A percentile compares a stretch with the other conserved stretches of the same genome.
phyloP scores from a whole-genome alignment of 768 basidiomycete species.

The Crepidotus variabilis region DNA sequence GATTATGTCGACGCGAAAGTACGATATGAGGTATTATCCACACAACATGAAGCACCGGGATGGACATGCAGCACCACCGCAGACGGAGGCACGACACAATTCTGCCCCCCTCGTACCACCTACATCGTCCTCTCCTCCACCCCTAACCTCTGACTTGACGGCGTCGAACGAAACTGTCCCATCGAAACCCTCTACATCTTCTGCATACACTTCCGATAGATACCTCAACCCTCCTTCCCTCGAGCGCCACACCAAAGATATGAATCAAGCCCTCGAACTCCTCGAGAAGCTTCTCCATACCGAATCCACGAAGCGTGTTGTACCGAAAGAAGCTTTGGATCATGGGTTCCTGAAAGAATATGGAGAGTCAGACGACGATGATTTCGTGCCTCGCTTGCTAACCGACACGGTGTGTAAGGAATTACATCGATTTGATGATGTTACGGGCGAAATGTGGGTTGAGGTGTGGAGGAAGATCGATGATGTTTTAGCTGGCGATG shows the following conservation, averaged over 20 bases:
- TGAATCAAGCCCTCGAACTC: constrained; percentile 72
- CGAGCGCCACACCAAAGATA: constrained; percentile 45
- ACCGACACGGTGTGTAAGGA: constrained; percentile 65
- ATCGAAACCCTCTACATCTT: neutral
- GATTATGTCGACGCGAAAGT: constrained; percentile 46
- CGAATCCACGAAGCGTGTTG: constrained; percentile 73
- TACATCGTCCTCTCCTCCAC: constrained; percentile 14
- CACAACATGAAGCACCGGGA: constrained; percentile 33
- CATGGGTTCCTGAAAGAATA: constrained; percentile 70
- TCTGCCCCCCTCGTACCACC: constrained; percentile 28
- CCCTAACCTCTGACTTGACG: constrained; percentile 11
- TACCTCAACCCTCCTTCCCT: constrained; percentile 15
- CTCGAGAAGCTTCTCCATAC: constrained; percentile 71
- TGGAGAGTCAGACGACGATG: constrained; percentile 47
- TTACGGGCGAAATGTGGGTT: constrained; percentile 53
- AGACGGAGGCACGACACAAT: constrained; percentile 25
- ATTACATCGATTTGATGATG: constrained; percentile 55
- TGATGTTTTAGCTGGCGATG: constrained; percentile 2
- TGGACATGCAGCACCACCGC: constrained; percentile 13
- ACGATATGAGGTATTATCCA: constrained; percentile 54
- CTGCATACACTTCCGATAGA: constrained; percentile 10
- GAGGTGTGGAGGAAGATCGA: constrained; percentile 29
- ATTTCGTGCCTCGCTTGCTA: constrained; percentile 63
- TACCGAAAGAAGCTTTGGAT: constrained; percentile 69
- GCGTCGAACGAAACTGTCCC: neutral